Conservation (phyloP, 306 rosid species). For the Cucumis hystrix region DNA sequence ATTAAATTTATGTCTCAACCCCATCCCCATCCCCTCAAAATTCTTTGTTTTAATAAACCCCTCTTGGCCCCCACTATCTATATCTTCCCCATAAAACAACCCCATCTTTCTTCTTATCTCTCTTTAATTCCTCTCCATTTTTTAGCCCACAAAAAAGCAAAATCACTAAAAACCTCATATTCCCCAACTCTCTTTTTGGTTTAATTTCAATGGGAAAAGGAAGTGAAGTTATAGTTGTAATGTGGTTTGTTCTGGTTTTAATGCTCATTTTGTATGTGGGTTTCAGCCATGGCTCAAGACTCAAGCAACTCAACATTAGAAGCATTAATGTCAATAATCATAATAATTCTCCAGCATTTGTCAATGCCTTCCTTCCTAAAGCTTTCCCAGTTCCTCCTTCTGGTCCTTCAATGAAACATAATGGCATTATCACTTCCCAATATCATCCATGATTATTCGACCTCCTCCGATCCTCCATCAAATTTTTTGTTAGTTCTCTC, state of each 20-base stretch:
- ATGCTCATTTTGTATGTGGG: background rate
- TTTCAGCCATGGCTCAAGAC: conserved; percentile 3
- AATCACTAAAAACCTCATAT: background rate
- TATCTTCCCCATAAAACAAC: background rate
- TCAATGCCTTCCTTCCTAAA: conserved; percentile 54
- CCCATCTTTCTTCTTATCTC: background rate
- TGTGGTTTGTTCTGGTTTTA: background rate
- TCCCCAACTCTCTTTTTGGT: background rate
- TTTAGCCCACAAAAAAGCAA: background rate
- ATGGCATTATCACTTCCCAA: conserved; percentile 24
- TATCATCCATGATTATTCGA: conserved; percentile 7
- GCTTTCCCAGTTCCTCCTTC: conserved; percentile 60
- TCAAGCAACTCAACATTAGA: conserved; percentile 12
- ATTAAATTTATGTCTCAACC: background rate
- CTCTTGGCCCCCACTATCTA: background rate
- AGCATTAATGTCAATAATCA: background rate
- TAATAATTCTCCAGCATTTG: background rate
- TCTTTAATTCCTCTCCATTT: background rate
- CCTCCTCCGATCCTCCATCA: background rate
- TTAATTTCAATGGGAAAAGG: background rate
- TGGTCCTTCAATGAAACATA: conserved; percentile 79
- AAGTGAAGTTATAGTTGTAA: background rate
- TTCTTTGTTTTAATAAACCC: background rate
- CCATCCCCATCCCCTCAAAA: background rate
- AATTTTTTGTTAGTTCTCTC: background rate